phyloP scores from a whole-genome alignment of 805 yeast species.

The Lipomyces sp. region DNA sequence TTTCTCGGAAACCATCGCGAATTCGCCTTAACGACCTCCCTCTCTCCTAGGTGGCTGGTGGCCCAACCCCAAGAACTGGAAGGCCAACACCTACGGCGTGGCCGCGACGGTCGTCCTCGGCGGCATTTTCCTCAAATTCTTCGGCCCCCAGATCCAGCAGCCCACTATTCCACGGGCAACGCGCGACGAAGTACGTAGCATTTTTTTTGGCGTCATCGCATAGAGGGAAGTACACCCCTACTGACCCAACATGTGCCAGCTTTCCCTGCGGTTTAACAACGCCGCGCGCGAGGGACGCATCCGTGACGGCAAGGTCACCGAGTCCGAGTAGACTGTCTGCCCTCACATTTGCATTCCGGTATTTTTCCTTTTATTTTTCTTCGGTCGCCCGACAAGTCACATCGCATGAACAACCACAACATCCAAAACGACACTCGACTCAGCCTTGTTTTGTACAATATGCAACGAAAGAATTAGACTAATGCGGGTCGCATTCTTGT shows the following conservation, averaged over 20 bases:
- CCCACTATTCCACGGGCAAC: not conserved
- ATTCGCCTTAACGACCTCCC: not conserved
- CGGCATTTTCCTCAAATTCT: constrained; percentile 4
- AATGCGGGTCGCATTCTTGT: no score
- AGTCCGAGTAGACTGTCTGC: not conserved
- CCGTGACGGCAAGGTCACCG: constrained; percentile 4
- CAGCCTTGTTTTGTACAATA: no score
- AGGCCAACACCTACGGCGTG: constrained; percentile 44
- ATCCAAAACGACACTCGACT: no score
- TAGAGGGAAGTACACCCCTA: not conserved
- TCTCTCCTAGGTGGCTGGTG: constrained; percentile 53
- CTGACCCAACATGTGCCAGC: not conserved
- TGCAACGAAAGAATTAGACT: no score
- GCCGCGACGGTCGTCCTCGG: constrained; percentile 35
- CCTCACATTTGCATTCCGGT: no score
- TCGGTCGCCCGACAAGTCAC: no score
- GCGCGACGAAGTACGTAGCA: constrained; percentile 6
- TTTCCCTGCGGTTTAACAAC: constrained; percentile 9
- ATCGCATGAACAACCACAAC: no score
- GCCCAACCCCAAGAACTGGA: constrained; percentile 52
- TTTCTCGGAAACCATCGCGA: no score
- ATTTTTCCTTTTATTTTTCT: no score
- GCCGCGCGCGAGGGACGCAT: constrained; percentile 16
- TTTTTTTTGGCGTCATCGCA: no score
- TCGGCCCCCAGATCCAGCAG: constrained; percentile 17